These are phyloP conservation scores for Suhomyces bokatorum DNA, from an alignment of 1,139 yeast genomes.

Conservation along the genomic window DNA sequence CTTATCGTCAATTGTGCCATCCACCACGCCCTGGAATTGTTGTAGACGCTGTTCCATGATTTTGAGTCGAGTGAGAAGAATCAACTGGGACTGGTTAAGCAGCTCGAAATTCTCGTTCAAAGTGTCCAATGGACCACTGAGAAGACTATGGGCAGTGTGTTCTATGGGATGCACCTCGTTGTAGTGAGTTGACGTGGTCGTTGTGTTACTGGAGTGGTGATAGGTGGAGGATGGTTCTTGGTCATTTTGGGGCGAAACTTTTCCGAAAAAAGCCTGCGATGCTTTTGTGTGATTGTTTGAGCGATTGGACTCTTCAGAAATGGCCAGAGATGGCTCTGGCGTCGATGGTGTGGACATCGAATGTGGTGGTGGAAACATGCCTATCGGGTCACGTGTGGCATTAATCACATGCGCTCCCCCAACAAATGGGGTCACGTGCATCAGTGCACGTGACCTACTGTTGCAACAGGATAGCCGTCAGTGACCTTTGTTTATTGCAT, in stretches of 20 bases:
- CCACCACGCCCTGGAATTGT: slow-evolving; percentile 23
- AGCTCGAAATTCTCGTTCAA: slow-evolving; percentile 53
- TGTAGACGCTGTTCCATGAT: slow-evolving; percentile 41
- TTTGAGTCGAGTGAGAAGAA: slow-evolving; percentile 49
- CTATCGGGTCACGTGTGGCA: not conserved
- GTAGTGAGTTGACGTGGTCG: slow-evolving; percentile 3
- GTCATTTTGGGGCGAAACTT: not conserved
- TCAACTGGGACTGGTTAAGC: slow-evolving; percentile 57
- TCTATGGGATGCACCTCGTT: slow-evolving; percentile 54
- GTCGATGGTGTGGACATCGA: not conserved
- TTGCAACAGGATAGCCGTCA: not conserved
- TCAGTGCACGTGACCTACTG: not conserved
- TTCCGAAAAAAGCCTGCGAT: not conserved
- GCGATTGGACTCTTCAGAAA: not conserved
- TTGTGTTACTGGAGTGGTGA: not conserved
- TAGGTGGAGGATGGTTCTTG: not conserved
- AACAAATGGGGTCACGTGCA: not conserved
- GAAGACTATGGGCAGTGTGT: slow-evolving; percentile 53
- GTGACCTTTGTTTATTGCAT: not conserved
- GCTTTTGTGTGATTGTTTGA: not conserved
- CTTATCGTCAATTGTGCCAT: slow-evolving; percentile 14
- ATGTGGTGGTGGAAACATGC: not conserved
- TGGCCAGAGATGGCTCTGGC: not conserved
- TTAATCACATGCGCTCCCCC: not conserved
- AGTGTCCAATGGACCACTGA: slow-evolving; percentile 54